Percentiles rank a stretch among this genome's conserved stretches.
phyloP scores from a whole-genome alignment of 2,329 filamentous ascomycete species.

The Arthroderma sp. region DNA sequence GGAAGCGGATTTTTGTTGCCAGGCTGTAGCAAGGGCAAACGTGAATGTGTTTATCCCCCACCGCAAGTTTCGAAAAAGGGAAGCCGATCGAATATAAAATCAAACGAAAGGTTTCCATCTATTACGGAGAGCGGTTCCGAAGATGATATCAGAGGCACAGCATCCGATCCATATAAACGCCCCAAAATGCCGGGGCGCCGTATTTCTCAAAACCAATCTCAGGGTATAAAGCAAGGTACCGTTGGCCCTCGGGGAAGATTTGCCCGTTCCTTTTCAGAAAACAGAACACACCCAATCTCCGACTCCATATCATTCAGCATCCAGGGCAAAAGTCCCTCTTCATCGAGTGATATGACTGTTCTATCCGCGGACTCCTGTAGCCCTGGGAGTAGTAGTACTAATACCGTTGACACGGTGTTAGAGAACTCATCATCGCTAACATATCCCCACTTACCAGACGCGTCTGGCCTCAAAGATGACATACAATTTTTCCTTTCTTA shows the following conservation, averaged over 20 bases:
- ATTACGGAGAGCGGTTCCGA: conserved; percentile 38
- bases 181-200: neutral
- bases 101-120: conserved; percentile 24
- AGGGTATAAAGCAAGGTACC: neutral
- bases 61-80: conserved; percentile 34
- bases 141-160: conserved; percentile 27
- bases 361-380: conserved; percentile 23
- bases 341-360: conserved; percentile 36
- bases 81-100: conserved; percentile 31
- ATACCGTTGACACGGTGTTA: too few relatives aligned
- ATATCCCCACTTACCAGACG: conserved; percentile 12
- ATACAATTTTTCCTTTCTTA: conserved; percentile 67
- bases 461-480: conserved; percentile 41
- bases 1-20: conserved; percentile 1
- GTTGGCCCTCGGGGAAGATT: neutral
- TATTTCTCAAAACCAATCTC: neutral
- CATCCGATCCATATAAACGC: neutral
- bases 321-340: conserved; percentile 36
- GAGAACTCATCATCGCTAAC: too few relatives aligned
- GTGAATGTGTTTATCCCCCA: conserved; percentile 82
- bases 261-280: neutral
- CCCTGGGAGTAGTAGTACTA: conserved; percentile 13
- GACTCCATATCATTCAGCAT: neutral
- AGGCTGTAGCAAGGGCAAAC: conserved; percentile 82
- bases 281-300: neutral